phyloP scores from a whole-genome alignment of 2,329 filamentous ascomycete species.

The Cadophora gregata region DNA sequence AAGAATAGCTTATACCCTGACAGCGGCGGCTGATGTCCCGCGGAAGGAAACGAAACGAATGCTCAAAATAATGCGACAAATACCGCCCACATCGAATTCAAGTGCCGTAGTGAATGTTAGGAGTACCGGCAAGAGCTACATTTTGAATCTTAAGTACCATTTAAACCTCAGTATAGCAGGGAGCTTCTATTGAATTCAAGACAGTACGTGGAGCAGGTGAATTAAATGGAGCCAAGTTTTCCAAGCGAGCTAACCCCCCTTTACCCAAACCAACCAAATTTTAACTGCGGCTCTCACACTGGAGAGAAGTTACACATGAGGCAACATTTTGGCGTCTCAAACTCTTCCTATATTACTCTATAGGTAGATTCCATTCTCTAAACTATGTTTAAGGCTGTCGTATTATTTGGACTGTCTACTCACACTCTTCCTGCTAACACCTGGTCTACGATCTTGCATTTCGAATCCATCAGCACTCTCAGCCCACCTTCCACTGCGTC shows the following conservation, averaged over 20 bases:
- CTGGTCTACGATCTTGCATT: conserved; percentile 34
- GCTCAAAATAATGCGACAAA: neutral
- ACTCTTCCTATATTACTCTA: neutral
- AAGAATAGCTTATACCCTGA: no score
- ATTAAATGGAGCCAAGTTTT: neutral
- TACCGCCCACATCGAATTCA: neutral
- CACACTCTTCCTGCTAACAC: conserved; percentile 36
- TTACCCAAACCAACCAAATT: neutral
- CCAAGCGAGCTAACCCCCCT: neutral
- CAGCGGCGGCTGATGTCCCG: neutral
- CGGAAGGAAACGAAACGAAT: neutral
- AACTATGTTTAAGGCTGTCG: neutral
- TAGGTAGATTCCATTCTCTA: neutral
- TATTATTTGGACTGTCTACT: conserved; percentile 37
- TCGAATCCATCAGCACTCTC: conserved; percentile 36
- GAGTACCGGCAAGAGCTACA: no score
- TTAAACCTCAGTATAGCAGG: neutral
- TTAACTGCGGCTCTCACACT: neutral
- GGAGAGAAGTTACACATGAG: neutral
- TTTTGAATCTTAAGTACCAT: neutral
- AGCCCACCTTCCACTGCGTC: conserved; percentile 30
- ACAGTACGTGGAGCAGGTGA: neutral
- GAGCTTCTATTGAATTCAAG: neutral
- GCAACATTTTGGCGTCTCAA: neutral
- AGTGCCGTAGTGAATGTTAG: neutral